These are phyloP conservation scores for Neonectria faginata DNA, from an alignment of 2,329 filamentous ascomycete genomes.

Conservation along the genomic window DNA sequence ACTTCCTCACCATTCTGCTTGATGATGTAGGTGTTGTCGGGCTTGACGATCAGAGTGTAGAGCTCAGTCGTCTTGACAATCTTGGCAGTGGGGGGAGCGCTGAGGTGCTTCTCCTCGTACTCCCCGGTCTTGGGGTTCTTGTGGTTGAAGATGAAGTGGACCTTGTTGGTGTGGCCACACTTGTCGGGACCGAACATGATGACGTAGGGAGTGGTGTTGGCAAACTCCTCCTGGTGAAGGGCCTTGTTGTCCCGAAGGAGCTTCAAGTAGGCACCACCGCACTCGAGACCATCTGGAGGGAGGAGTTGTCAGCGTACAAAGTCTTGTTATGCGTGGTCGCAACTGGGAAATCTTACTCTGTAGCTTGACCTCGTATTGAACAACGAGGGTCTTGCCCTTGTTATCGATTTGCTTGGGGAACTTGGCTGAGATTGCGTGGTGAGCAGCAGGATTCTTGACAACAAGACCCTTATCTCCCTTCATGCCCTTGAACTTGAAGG, in stretches of 20 bases:
- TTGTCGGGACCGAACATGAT: conserved; percentile 99
- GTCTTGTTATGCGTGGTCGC: neutral
- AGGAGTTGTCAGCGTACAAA: conserved; percentile 48
- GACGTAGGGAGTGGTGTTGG: conserved; percentile 95
- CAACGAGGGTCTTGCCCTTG: conserved; percentile 96
- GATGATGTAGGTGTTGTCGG: conserved; percentile 95
- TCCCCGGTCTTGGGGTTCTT: conserved; percentile 99
- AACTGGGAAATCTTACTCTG: conserved; percentile 74
- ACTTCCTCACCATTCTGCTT: conserved; percentile 89
- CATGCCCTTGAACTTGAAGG: conserved; percentile 88
- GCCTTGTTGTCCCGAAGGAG: conserved; percentile 97
- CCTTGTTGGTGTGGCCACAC: conserved; percentile 99
- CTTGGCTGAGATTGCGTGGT: conserved; percentile 99
- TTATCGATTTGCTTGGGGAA: conserved; percentile 97
- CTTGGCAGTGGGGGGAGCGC: conserved; percentile 82
- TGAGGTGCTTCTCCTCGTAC: conserved; percentile 99
- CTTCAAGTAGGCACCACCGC: conserved; percentile 99
- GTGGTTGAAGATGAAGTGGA: conserved; percentile 99
- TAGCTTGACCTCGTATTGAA: conserved; percentile 99
- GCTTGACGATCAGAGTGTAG: conserved; percentile 96
- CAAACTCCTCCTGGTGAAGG: conserved; percentile 97
- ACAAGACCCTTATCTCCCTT: conserved; percentile 96
- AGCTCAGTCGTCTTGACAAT: conserved; percentile 93
- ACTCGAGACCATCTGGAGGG: conserved; percentile 85
- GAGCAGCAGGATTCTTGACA: conserved; percentile 96